Evolutionary conservation across 257 asterid genomes (phyloP), one percentile per base, ranked within the genome.

Genomic region (Solanum raphanifolium): DNA sequence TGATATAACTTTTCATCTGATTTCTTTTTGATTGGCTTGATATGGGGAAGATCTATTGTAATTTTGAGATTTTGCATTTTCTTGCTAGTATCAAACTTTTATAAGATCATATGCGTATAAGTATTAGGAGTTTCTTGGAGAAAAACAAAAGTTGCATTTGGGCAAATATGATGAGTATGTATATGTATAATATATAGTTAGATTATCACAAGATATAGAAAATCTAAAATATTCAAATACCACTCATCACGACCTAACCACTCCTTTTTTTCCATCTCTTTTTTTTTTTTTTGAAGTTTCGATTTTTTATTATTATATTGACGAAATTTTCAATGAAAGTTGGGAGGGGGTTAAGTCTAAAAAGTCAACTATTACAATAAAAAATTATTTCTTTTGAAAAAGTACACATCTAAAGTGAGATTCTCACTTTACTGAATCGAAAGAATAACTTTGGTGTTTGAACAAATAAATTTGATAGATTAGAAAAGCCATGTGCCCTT

Each of bases 21-120:
- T 58, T 74, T 84, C 62, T 52, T 76, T 87, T 85, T 83, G 62
- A 75, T 68, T 55, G 89, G 60, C 79, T 89, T 89, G 55, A 87
- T 76, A 38, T 76, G 34, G 35, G 87, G 32, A 78, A 83, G 75
- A 73, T 88, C 90, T 34, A 88, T 71, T 32, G 48, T 65, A 29
- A 29, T 39, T 35, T 66, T 52, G 85, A 39, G 60, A 76, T 39
- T 76, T 76, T 31, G 83, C 90, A 89, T 89, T 68, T 7, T 48
- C 83, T 62, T 9, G 9, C 31, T 21, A 34, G 3, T 35, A 2
- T 32, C 48, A 21, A 21, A 9, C 5, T 74, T 73, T 74, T 74
- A 15, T 9, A 20, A 35, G 46, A 34, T 9, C 4, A 34, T 35
- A 73, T 34, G 3, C 2, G 5, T 20, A 38, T 38, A 18, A 73